Evolutionary conservation across 1,139 yeast species (phyloP), one percentile per base, ranked within the genome.

Genomic region (Candida sanyaensis): DNA sequence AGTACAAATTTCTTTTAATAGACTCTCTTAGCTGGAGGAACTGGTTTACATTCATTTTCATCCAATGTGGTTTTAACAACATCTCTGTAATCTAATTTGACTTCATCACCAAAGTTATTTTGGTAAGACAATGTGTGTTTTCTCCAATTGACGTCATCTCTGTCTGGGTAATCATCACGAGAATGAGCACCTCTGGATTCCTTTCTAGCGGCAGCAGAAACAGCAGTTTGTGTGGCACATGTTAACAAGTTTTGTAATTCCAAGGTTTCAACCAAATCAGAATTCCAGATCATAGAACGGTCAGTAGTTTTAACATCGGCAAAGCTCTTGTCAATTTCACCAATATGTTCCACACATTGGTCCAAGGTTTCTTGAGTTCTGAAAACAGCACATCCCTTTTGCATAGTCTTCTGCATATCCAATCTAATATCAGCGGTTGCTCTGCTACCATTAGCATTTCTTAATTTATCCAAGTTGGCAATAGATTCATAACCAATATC

Each of bases 131-230:
- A 78, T 45, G 97, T 83, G 75, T 93, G 99, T 79, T 93, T 93
- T 95, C 91, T 90, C 99, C 99, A 93, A 79, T 90, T 78, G 52
- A 67, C 91, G 68, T 93, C 99, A 65, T 93, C 96, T 84, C 99
- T 90, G 54, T 84, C 86, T 64, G 96, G 97, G 78, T 73, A 92
- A 72, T 93, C 99, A 73, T 93, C 99, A 79, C 98, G 88, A 55
- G 99, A 98, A 66, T 93, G 99, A 46, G 99, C 99, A 78, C 99
- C 99, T 81, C 99, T 90, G 43, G 97, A 91, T 78, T 93, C 99
- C 65, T 78, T 86, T 81, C 99, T 89, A 50, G 91, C 96, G 54
- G 95, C 92, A 46, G 99, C 99, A 52, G 96, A 84, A 58, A 76
- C 77, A 42, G 98, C 98, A 47, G 98, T 92, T 78, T 93, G 99